Evolutionary conservation across 2,329 filamentous ascomycete species (phyloP).

Genomic region (Chaetomiaceae sp.): DNA sequence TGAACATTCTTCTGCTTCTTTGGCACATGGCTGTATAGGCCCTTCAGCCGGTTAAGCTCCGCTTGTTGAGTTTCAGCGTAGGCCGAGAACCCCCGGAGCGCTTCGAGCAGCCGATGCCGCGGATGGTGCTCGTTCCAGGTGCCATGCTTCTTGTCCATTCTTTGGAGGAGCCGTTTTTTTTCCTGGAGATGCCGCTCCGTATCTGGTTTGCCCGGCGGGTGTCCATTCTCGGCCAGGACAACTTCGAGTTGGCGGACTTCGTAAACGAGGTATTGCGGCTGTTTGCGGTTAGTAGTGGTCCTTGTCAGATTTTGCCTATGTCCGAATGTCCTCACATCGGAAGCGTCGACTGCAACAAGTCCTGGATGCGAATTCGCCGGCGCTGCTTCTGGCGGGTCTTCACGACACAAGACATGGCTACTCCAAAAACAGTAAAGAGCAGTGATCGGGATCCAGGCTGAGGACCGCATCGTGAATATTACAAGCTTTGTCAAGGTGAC

Average conservation of each 20-base stretch:
- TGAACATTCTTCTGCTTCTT: conserved; percentile 32
- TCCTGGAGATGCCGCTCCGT: conserved; percentile 10
- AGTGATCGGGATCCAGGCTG: neutral
- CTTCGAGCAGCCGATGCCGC: conserved; percentile 38
- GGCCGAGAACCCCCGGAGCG: conserved; percentile 35
- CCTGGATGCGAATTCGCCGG: neutral
- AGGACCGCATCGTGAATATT: neutral
- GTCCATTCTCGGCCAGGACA: neutral
- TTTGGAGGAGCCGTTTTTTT: conserved; percentile 26
- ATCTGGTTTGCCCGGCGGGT: neutral
- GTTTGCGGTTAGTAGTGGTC: neutral
- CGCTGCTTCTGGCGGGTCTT: too few relatives aligned
- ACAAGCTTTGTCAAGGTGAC: neutral
- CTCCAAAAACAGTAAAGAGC: neutral
- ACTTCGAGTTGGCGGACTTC: conserved; percentile 6
- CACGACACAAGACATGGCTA: neutral
- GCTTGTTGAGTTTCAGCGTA: conserved; percentile 35
- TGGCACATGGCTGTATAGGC: conserved; percentile 36
- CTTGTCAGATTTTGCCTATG: neutral
- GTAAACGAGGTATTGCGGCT: conserved; percentile 1
- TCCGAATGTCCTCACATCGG: neutral
- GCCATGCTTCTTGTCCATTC: conserved; percentile 30
- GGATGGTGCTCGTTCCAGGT: conserved; percentile 36
- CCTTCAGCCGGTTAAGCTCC: conserved; percentile 35
- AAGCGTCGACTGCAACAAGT: neutral